A percentile compares a stretch with the other conserved stretches of the same genome.
phyloP scores from a whole-genome alignment of 495 filamentous ascomycete genomes.

The Lasiosphaeria hispida region DNA sequence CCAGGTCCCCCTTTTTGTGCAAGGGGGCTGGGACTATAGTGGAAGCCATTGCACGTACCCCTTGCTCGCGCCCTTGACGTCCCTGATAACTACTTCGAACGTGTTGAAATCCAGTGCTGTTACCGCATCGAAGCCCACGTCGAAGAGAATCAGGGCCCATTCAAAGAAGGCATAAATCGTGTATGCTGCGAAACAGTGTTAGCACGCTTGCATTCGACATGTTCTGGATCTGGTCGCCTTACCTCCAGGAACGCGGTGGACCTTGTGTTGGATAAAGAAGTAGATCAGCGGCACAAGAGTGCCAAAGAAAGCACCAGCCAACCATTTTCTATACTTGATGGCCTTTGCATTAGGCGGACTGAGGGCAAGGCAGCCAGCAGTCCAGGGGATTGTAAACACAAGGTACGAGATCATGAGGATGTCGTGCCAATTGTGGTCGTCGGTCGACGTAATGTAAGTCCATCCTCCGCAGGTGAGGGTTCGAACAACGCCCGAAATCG shows the following conservation, averaged over 20 bases:
- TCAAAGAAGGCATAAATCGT: conserved; percentile 99
- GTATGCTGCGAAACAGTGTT: conserved; percentile 63
- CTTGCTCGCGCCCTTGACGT: conserved; percentile 88
- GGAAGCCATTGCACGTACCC: conserved; percentile 99
- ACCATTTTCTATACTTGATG: conserved; percentile 82
- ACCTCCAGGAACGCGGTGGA: conserved; percentile 94
- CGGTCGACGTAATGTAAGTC: conserved; percentile 98
- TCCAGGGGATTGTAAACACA: conserved; percentile 94
- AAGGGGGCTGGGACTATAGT: conserved; percentile 51
- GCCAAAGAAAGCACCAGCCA: conserved; percentile 84
- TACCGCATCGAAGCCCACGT: conserved; percentile 95
- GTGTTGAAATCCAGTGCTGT: conserved; percentile 92
- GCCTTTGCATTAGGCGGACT: conserved; percentile 83
- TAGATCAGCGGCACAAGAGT: conserved; percentile 89
- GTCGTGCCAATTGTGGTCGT: conserved; percentile 98
- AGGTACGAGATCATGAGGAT: conserved; percentile 99
- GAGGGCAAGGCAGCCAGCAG: conserved; percentile 80
- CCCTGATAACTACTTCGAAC: conserved; percentile 84
- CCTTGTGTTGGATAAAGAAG: conserved; percentile 98
- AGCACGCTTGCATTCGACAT: background rate
- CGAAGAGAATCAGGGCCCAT: conserved; percentile 91
- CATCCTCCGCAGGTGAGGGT: conserved; percentile 95
- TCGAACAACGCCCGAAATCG: conserved; percentile 76
- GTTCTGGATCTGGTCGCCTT: conserved; percentile 27
- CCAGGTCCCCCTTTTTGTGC: conserved; percentile 19